Evolutionary conservation across 768 basidiomycete species (phyloP), one percentile per base, ranked within the genome.

Genomic region (Suillus luteus): DNA sequence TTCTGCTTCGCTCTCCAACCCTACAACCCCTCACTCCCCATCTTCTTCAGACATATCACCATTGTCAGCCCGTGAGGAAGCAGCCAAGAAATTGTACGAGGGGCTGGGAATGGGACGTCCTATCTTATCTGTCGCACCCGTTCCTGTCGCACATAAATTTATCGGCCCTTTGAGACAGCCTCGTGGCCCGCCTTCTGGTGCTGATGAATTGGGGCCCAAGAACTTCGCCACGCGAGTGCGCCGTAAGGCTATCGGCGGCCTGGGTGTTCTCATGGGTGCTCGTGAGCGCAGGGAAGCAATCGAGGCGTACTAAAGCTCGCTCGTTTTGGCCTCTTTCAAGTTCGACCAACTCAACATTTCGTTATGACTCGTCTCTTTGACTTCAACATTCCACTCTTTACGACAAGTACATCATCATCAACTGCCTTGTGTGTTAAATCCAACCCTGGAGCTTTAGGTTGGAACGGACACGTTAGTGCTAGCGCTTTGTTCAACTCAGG

Each of bases 211-310:
- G 58, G 89, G 90, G 22, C 89, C 91, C 51, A 90, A 91, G 83
- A 95, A 95, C 75, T 95, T 95, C 80, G 93, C 93, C 8, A 87
- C 88, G 43, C 86, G 93, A 69, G 90, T 92, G 77, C 85, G 92
- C 76, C 86, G 91, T 71, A 86, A 90, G 81, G 92, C 93, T 22
- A 90, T 93, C 64, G 91, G 89, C 40, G 91, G 92, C 33, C 79
- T 94, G 59, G 89, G 89, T 62, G 85, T 85, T 72, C 84, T 94
- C 68, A 87, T 93, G 84, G 89, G 84, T 70, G 90, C 92, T 40
- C 86, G 92, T 65, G 92, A 92, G 80, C 85, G 89, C 72, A 81
- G 92, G 66, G 91, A 91, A 75, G 77, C 85, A 68, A 83, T 92
- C 68, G 89, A 90, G 74, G 88, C 83, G 40, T 91, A 82, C 75